Evolutionary conservation across 495 filamentous ascomycete species (phyloP), one percentile per base, ranked within the genome.

Genomic region (Trypethelium eluteriae): DNA sequence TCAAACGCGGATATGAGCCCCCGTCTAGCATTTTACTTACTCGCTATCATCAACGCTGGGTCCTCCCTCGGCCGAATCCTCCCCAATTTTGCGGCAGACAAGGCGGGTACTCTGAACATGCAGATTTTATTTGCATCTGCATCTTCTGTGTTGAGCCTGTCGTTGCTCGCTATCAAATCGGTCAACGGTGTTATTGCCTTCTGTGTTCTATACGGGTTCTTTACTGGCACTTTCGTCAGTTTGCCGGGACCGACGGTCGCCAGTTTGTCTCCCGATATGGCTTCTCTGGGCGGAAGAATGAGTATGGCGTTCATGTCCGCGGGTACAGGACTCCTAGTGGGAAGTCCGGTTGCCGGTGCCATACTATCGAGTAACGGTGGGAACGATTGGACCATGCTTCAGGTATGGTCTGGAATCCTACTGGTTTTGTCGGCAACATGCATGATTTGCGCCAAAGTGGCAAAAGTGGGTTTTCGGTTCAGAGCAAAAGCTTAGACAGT

Each of bases 1-100:
- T 72, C 79, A 6, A 79, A 79, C 4, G 72, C 73, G 0, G 44
- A 65, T 36, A 64, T 63, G 56, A 76, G 77, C 63, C 64, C 67
- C 4, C 76, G 79, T 39, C 77, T 87, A 1, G 81, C 81, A 38
- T 77, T 75, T 64, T 81, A 81, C 63, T 73, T 83, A n/a, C 70
- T 83, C 10, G 73, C 81, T 10, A 75, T 84, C 47, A 73, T 84
- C 57, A 83, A 82, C 66, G 81, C 78, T 16, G 81, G 78, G 1
- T 82, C 81, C 12, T 76, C 83, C 12, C 79, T 86, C 39, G 88
- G 87, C 2, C 85, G 88, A n/a, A 82, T 88, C 67, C 70, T 82
- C 1, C 87, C 85, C 0, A 87, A 85, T 41, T 81, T 86, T 69
- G 70, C 89, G 11, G 85, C 87, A 2, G 88, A 90, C 71, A 81